These are phyloP conservation scores for Singerocomus rubriflavus DNA, from an alignment of 1,284 basidiomycete species.

Conservation along the genomic window DNA sequence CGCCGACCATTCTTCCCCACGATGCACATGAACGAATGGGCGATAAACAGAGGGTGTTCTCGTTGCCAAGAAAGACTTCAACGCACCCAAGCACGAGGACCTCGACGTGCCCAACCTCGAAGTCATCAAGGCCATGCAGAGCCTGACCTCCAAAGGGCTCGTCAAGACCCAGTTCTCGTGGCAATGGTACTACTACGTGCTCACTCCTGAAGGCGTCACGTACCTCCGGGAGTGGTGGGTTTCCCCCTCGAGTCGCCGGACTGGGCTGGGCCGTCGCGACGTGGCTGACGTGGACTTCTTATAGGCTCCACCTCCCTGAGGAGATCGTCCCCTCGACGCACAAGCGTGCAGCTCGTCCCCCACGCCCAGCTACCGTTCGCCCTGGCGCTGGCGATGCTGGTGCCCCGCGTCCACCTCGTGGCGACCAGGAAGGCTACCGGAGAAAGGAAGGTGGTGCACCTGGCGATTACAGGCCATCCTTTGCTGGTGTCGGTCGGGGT, in stretches of 20 bases:
- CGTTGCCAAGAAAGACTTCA: slow-evolving; percentile 99
- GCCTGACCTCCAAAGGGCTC: slow-evolving; percentile 91
- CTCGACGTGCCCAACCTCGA: slow-evolving; percentile 96
- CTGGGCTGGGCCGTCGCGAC: neutral
- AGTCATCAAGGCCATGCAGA: slow-evolving; percentile 99
- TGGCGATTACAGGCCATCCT: slow-evolving; percentile 80
- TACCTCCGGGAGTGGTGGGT: slow-evolving; percentile 90
- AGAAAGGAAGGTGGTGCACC: slow-evolving; percentile 80
- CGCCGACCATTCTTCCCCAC: neutral
- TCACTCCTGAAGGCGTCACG: slow-evolving; percentile 93
- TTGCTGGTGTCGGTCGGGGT: slow-evolving; percentile 86
- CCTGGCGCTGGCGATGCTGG: slow-evolving; percentile 65
- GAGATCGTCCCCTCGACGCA: slow-evolving; percentile 96
- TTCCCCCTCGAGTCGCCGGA: neutral
- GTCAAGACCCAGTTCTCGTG: slow-evolving; percentile 99
- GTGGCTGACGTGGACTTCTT: neutral
- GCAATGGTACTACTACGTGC: slow-evolving; percentile 94
- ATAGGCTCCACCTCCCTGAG: slow-evolving; percentile 84
- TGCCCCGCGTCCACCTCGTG: slow-evolving; percentile 83
- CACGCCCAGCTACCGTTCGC: slow-evolving; percentile 71
- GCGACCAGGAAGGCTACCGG: slow-evolving; percentile 88
- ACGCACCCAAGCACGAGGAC: slow-evolving; percentile 96
- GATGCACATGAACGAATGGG: neutral
- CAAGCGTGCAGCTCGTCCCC: slow-evolving; percentile 85
- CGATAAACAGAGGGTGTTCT: slow-evolving; percentile 82